Base-by-base conservation (phyloP, 2,329 filamentous ascomycete species). In the Myotisia sp. region DNA sequence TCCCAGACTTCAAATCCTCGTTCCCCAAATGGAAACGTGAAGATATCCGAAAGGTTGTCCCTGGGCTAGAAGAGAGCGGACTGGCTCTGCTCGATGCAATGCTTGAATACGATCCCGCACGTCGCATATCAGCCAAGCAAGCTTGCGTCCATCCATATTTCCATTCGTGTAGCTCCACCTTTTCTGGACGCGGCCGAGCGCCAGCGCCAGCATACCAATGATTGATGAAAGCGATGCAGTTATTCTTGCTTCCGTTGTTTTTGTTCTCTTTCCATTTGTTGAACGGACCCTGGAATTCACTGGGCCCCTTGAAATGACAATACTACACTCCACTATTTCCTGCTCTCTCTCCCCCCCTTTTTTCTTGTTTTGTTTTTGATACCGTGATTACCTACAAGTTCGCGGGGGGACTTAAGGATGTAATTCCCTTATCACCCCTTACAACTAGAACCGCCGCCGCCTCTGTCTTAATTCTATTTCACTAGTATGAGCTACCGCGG, bases 11-110 rank as follows among this genome's bases (percentile, higher is more conserved):
- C 69, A 93, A 93, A 60, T 58, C 79, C 18, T 86, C 81, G 3
- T 93, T 93, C 61, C 85, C 85, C 44, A 92, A 92, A 62, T 93
- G 85, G 85, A 68, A 70, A 47, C 74, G 82, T 37, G 78, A 85
- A 50, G 67, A 71, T 39, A 67, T 70, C 16, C 64, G 67, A 31
- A 62, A 71, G 18, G 66, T 90, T 22, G 81, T 85, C 49, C 70
- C 72, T 27, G 77, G 69, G 35, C 70, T 93, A 29, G 81, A 92
- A 45, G 73, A 80, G 2, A 57, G 60, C 29, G 63, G 60, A 16
- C 49, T 60, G 29, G 57, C 62, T 36, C 52, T 65, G 16, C 61
- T 78, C 12, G 72, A 78, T 44, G 62, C 63, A 22, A 72, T 92
- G 63, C 73, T 93, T 26, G 76, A 86, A 37, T 93, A 87, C 51